phyloP scores from a whole-genome alignment of 2,329 filamentous ascomycete species.

The Fusarium bactridioides region DNA sequence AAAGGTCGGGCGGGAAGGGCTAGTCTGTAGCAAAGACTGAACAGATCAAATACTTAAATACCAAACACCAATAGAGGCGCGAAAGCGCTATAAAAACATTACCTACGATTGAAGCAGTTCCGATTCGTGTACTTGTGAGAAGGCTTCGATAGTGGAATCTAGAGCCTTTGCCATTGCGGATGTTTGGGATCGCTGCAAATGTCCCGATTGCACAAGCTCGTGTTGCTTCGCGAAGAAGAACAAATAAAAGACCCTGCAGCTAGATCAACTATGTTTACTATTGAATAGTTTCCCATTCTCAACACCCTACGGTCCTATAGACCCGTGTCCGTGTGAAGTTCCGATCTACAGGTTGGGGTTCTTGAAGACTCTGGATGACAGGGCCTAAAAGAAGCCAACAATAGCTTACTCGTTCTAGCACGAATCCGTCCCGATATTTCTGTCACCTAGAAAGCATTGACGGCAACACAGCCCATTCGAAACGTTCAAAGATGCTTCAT shows the following conservation, averaged over 20 bases:
- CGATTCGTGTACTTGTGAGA: background rate
- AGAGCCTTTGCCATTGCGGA: background rate
- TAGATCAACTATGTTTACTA: rapidly evolving
- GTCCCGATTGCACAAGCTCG: background rate
- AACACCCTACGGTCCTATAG: rapidly evolving
- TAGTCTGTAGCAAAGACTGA: conserved; percentile 46
- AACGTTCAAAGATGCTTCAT: background rate
- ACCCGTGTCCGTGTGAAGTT: rapidly evolving
- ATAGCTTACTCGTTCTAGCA: background rate
- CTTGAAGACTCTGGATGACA: rapidly evolving
- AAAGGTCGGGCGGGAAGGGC: conserved; percentile 45
- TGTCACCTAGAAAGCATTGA: background rate
- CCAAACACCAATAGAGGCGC: conserved; percentile 35
- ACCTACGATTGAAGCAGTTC: background rate
- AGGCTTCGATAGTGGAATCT: background rate
- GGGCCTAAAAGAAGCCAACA: background rate
- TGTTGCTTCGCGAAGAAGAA: background rate
- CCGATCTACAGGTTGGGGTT: background rate
- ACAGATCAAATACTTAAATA: conserved; percentile 35
- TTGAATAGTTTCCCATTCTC: background rate
- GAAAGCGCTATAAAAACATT: conserved; percentile 4
- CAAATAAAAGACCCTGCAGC: rapidly evolving
- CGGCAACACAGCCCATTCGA: too few relatives aligned
- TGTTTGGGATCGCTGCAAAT: background rate
- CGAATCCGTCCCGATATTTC: background rate